Evolutionary conservation across 148 eudicot genomes (phyloP).

Genomic region (Diospyros kaki): DNA sequence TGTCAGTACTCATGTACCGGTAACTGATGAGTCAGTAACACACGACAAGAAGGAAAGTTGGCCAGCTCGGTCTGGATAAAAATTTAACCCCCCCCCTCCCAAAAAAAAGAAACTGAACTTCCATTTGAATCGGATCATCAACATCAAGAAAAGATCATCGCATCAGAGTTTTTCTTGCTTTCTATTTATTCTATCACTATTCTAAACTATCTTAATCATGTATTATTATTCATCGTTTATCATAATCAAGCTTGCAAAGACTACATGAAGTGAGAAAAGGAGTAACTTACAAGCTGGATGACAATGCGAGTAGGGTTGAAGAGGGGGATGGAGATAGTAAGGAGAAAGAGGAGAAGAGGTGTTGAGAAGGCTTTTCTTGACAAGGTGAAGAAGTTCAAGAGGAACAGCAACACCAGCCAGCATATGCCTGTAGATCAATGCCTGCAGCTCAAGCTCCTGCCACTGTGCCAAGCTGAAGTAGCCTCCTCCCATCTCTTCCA

Average conservation of each 20-base stretch:
- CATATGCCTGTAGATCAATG: conserved; percentile 77
- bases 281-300: conserved; percentile 51
- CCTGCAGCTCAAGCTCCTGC: conserved; percentile 93
- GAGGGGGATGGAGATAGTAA: conserved; percentile 33
- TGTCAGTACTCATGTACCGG: no score
- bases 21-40: no score
- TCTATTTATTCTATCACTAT: no score
- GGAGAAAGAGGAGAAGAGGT: conserved; percentile 26
- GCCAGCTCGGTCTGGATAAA: no score
- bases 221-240: no score
- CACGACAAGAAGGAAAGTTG: no score
- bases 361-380: conserved; percentile 49
- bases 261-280: no score
- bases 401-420: conserved; percentile 72
- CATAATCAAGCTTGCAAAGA: no score
- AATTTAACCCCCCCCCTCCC: no score
- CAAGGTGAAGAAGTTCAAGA: conserved; percentile 59
- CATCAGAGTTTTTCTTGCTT: no score
- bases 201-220: no score
- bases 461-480: conserved; percentile 78
- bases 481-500: conserved; percentile 54
- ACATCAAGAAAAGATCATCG: not conserved
- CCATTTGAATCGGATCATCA: not conserved
- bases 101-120: not conserved
- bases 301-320: conserved; percentile 31